Evolutionary conservation across 2,329 filamentous ascomycete species (phyloP).

Genomic region (Aspergillus brasiliensis): DNA sequence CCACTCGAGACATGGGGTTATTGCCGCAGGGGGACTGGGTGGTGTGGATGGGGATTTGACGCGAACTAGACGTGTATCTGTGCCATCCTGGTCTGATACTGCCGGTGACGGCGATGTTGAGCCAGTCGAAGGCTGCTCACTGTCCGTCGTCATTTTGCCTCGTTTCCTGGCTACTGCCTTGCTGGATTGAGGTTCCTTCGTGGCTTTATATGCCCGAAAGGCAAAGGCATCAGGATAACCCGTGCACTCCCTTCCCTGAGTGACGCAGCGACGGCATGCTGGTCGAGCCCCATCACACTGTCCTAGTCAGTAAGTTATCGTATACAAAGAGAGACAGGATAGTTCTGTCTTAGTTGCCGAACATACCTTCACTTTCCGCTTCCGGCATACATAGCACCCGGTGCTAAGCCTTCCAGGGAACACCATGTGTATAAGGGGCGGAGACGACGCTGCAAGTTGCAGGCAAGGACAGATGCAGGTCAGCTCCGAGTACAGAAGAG

Average conservation of each 20-base stretch:
- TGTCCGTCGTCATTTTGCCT: not conserved
- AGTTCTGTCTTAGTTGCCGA: not conserved
- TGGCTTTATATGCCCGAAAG: not conserved
- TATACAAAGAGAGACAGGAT: not conserved
- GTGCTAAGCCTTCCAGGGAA: conserved; percentile 6
- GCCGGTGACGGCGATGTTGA: not conserved
- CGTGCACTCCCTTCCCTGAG: not conserved
- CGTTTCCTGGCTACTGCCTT: not conserved
- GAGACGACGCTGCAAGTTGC: not conserved
- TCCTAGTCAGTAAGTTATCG: not conserved
- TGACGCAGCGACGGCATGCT: not conserved
- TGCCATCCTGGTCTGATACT: not conserved
- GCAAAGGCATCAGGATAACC: conserved; percentile 4
- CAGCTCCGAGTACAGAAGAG: not conserved
- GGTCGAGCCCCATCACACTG: conserved; percentile 2
- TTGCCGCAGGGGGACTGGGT: not conserved
- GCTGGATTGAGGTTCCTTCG: not conserved
- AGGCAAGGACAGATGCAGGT: not conserved
- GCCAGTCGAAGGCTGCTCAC: not conserved
- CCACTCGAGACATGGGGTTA: not conserved
- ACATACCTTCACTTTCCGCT: conserved; percentile 8
- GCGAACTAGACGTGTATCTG: not conserved
- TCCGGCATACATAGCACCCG: conserved; percentile 7
- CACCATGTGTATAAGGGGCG: not conserved
- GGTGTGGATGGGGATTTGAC: not conserved